Base-by-base conservation (phyloP, 305 asterid species). In the Petunia hybrid region DNA sequence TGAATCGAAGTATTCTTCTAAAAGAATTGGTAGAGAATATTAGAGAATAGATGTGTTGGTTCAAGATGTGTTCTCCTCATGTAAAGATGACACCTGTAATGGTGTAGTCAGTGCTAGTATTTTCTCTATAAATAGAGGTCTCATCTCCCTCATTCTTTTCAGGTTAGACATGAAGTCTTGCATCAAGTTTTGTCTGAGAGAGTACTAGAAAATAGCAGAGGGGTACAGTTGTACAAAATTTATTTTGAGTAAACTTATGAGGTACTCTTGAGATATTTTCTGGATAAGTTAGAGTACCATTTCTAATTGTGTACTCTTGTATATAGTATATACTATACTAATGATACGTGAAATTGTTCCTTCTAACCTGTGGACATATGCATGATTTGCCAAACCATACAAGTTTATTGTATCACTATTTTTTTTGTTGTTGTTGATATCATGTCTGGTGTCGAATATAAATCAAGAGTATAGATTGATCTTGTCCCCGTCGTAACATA, bases 1-100 rank as follows among this genome's bases (percentile, higher is more conserved):
- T 61, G 66, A 16, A 35, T 62, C 40, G 31, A 62, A 62, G 67
- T 62, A 7, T 35, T 62, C 67, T 4, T 9, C 6, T 62, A 8
- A 62, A 62, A 62, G 41, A 31, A 5, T 61, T 61, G 8, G 31
- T 22, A 16, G 66, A 61, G 5, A 61, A 61, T 62, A 8, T 42
- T 42, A 16, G 76, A n/a, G 76, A 68, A 68, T 67, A 68, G 39
- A 68, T 41, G 39, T 68, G 14, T 42, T 68, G 76, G 38, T 14
- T 41, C n/a, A 68, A 68, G 6, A 68, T 66, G 56, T 1, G 1
- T n/a, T 68, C 76, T 42, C 36, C 16, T 8, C 8, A 14, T 2
- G 56, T 42, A 22, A 22, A 22, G 31, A 22, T 42, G 76, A 68
- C 56, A 8, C 39, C 8, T 8, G 39, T 68, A n/a, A 3, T n/a